Evolutionary conservation across 306 rosid genomes (phyloP).

Genomic region (Cucurbita argyrosperma): DNA sequence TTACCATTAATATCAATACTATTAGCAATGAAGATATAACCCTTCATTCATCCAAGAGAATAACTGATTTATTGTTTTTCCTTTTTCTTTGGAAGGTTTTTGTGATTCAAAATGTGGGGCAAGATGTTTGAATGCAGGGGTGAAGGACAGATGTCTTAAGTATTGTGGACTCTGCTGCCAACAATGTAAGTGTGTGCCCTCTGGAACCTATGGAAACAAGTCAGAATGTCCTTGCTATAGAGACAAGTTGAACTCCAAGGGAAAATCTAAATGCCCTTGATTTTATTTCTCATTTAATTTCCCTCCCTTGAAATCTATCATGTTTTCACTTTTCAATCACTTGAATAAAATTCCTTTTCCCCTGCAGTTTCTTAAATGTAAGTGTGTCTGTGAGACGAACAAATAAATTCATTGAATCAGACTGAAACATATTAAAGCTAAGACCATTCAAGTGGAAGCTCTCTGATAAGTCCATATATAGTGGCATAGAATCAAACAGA

Average conservation of each 20-base stretch:
- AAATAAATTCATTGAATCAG: background rate
- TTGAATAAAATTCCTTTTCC: background rate
- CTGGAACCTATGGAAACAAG: conserved; percentile 25
- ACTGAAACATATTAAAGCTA: background rate
- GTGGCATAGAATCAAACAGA: background rate
- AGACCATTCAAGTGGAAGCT: background rate
- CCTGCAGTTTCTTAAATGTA: background rate
- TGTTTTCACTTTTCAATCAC: background rate
- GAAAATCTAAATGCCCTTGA: conserved; percentile 19
- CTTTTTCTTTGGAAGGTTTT: background rate
- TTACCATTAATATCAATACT: background rate
- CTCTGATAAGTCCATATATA: background rate
- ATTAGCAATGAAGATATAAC: background rate
- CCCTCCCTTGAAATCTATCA: background rate
- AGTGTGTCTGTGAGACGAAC: background rate
- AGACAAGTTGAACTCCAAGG: conserved; percentile 26
- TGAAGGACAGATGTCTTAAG: conserved; percentile 14
- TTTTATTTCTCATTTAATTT: background rate
- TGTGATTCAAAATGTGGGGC: conserved; percentile 14
- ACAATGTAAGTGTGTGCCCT: conserved; percentile 17
- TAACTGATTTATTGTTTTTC: background rate
- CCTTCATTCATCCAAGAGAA: background rate
- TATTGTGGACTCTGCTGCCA: conserved; percentile 23
- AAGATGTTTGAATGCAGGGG: conserved; percentile 17
- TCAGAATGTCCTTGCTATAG: conserved; percentile 22